Conservation (phyloP, 345 rosid genomes). For the Syzygium jambos region DNA sequence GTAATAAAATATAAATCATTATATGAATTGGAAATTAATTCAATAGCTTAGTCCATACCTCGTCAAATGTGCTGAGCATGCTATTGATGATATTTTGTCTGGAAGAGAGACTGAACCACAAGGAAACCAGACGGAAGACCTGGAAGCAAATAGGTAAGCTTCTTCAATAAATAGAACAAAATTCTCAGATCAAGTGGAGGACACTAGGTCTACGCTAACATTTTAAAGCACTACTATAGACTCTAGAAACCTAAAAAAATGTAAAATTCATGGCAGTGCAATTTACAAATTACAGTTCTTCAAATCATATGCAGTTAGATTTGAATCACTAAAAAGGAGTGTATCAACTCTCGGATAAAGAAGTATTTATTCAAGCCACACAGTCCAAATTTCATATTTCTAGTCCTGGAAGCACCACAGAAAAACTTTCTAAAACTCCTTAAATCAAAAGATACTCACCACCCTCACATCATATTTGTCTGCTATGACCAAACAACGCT, state of each 20-base stretch:
- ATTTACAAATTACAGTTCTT: background rate
- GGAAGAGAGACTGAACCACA: conserved; percentile 87
- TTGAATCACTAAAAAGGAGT: background rate
- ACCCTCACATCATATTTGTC: conserved; percentile 92
- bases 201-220: background rate
- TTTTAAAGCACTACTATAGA: background rate
- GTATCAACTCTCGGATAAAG: background rate
- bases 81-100: conserved; percentile 56
- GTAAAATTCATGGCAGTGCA: background rate
- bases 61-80: conserved; percentile 60
- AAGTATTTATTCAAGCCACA: background rate
- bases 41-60: conserved; percentile 33
- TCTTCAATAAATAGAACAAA: background rate
- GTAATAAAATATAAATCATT: background rate
- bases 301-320: background rate
- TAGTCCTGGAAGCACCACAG: background rate
- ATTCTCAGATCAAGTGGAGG: background rate
- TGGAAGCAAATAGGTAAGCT: conserved; percentile 16
- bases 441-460: conserved; percentile 33
- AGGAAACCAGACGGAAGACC: conserved; percentile 81
- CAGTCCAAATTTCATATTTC: background rate
- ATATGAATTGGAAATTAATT: background rate
- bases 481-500: conserved; percentile 72
- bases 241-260: background rate
- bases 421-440: background rate